Conservation (phyloP, 2,329 filamentous ascomycete genomes). For the Fusarium agapanthi region DNA sequence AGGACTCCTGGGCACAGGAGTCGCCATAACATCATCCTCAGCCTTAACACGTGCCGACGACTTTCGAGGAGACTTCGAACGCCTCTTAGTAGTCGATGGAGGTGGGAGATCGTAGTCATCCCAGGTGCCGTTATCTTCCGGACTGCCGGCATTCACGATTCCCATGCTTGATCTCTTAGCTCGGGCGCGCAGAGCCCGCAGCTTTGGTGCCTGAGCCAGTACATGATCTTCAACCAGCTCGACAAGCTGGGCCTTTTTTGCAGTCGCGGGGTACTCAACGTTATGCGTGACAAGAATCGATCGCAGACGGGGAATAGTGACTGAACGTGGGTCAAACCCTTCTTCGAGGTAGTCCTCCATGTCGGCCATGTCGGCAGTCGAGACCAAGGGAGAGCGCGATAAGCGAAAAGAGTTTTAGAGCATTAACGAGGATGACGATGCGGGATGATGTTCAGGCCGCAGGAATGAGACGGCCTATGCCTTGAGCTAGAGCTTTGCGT, state of each 20-base stretch:
- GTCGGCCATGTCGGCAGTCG: constrained; percentile 63
- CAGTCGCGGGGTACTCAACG: constrained; percentile 83
- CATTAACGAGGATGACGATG: constrained; percentile 16
- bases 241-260: constrained; percentile 90
- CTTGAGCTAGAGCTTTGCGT: constrained; percentile 3
- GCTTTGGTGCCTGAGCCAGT: constrained; percentile 77
- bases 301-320: constrained; percentile 88
- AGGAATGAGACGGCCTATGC: constrained; percentile 16
- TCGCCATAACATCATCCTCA: constrained; percentile 57
- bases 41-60: constrained; percentile 61
- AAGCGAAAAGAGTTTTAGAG: constrained; percentile 6
- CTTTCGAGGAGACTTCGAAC: constrained; percentile 66
- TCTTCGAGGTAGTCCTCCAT: constrained; percentile 86
- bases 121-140: constrained; percentile 70
- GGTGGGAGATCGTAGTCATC: constrained; percentile 67
- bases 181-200: constrained; percentile 77
- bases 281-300: constrained; percentile 92
- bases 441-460: constrained; percentile 29
- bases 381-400: constrained; percentile 11
- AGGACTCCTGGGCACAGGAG: constrained; percentile 54
- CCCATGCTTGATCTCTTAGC: constrained; percentile 89
- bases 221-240: constrained; percentile 84
- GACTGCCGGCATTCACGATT: constrained; percentile 75
- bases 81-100: constrained; percentile 58
- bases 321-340: constrained; percentile 82